Conservation (phyloP, 1,284 basidiomycete genomes). For the Hypsizygus ulmarius region DNA sequence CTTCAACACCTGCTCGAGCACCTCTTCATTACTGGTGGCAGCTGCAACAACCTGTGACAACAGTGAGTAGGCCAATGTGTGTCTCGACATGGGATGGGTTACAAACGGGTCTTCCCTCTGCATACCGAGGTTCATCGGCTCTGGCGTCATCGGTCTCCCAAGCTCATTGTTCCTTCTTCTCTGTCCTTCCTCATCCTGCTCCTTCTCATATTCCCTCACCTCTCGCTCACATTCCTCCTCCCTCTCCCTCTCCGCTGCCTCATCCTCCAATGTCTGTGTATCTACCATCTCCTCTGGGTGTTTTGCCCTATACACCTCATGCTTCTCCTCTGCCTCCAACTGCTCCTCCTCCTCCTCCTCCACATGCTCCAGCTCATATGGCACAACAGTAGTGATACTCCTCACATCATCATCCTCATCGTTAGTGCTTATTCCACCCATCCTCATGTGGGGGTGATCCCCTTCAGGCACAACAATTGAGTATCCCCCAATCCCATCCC, state of each 20-base stretch:
- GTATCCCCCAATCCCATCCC: too few relatives aligned
- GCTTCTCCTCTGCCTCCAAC: constrained; percentile 32
- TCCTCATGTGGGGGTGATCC: too few relatives aligned
- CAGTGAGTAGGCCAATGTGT: constrained; percentile 20
- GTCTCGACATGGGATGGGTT: constrained; percentile 19
- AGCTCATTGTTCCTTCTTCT: constrained; percentile 54
- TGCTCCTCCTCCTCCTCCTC: constrained; percentile 74
- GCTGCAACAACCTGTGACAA: constrained; percentile 19
- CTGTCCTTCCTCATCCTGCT: constrained; percentile 40
- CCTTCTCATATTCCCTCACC: constrained; percentile 32
- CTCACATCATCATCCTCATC: constrained; percentile 51
- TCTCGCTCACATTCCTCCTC: constrained; percentile 10
- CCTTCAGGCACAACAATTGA: too few relatives aligned
- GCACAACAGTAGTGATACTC: constrained; percentile 62
- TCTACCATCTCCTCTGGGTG: constrained; percentile 2
- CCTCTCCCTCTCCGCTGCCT: constrained; percentile 1
- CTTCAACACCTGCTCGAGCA: constrained; percentile 67
- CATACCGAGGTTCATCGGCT: constrained; percentile 70
- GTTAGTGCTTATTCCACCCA: constrained; percentile 30
- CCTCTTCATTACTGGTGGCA: constrained; percentile 31
- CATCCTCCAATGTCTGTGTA: too few relatives aligned
- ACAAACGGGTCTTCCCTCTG: constrained; percentile 40
- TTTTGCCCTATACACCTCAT: constrained; percentile 13
- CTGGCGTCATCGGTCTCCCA: constrained; percentile 71
- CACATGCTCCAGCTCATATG: constrained; percentile 70